A percentile compares a stretch with the other conserved stretches of the same genome.
Conservation (phyloP, 768 basidiomycete genomes). For the Roridomyces roridus region DNA sequence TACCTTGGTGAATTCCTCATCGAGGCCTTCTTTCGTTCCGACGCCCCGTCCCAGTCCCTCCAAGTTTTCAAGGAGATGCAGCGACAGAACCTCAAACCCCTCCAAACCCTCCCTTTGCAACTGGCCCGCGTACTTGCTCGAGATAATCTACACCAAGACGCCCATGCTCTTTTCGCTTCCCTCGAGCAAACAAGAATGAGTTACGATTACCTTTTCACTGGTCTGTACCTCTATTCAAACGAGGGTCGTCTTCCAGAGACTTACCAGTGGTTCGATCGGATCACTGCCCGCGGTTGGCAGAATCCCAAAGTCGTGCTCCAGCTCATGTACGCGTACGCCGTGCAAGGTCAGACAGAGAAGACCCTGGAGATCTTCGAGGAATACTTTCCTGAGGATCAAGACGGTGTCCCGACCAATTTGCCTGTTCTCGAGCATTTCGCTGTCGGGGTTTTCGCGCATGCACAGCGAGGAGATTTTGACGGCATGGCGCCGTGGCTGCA, state of each 20-base stretch:
- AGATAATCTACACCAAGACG: conserved; percentile 43
- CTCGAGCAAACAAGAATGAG: conserved; percentile 26
- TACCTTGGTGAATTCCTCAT: conserved; percentile 48
- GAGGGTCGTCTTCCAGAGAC: conserved; percentile 55
- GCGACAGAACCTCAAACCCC: conserved; percentile 38
- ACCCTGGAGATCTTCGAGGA: conserved; percentile 59
- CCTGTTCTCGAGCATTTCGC: conserved; percentile 61
- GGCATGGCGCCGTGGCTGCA: conserved; percentile 63
- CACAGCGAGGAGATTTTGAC: conserved; percentile 49
- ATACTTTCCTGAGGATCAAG: conserved; percentile 51
- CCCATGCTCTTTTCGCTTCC: conserved; percentile 48
- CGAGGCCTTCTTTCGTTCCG: conserved; percentile 40
- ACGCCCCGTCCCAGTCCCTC: conserved; percentile 42
- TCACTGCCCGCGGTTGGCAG: conserved; percentile 37
- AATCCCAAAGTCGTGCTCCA: conserved; percentile 41
- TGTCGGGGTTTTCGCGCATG: conserved; percentile 60
- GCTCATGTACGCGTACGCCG: conserved; percentile 63
- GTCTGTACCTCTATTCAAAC: conserved; percentile 58
- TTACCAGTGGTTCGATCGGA: conserved; percentile 46
- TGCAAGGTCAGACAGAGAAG: conserved; percentile 44
- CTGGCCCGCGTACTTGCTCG: conserved; percentile 52
- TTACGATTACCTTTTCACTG: conserved; percentile 43
- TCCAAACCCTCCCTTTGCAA: conserved; percentile 34
- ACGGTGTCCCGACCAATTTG: conserved; percentile 35
- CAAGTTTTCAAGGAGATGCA: conserved; percentile 49